Percentiles rank a stretch among this genome's conserved stretches.
phyloP scores from a whole-genome alignment of 768 basidiomycete genomes.

The Pleurotus tuber-regium region DNA sequence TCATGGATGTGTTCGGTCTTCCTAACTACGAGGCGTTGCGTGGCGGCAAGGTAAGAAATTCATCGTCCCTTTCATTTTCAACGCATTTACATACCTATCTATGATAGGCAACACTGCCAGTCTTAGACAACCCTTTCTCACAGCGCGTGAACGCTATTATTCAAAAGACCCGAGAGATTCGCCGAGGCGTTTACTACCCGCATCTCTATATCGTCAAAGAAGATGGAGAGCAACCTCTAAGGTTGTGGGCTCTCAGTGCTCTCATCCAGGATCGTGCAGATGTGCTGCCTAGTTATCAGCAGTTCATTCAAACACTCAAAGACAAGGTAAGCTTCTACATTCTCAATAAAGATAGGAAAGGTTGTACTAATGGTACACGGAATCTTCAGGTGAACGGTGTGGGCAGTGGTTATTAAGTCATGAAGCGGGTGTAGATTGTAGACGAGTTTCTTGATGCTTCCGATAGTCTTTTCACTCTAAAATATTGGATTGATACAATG shows the following conservation, averaged over 20 bases:
- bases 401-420: too few species aligned
- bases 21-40: slow-evolving; percentile 85
- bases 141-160: slow-evolving; percentile 92
- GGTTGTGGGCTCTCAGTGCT: slow-evolving; percentile 92
- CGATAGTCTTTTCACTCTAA: too few species aligned
- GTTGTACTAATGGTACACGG: too few species aligned
- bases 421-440: too few species aligned
- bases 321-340: slow-evolving; percentile 89
- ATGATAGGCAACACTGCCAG: slow-evolving; percentile 77
- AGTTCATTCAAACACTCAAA: slow-evolving; percentile 87
- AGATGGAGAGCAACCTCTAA: slow-evolving; percentile 92
- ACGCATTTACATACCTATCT: background rate
- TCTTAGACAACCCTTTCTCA: slow-evolving; percentile 92
- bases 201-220: slow-evolving; percentile 97
- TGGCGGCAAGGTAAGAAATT: slow-evolving; percentile 77
- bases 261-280: slow-evolving; percentile 97
- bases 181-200: slow-evolving; percentile 88
- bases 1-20: slow-evolving; percentile 92
- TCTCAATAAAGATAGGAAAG: too few species aligned
- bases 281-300: slow-evolving; percentile 92
- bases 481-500: too few species aligned
- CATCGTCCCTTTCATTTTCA: slow-evolving; percentile 15
- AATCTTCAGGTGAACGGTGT: too few species aligned
- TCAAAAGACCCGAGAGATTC: slow-evolving; percentile 92
- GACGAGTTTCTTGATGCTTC: too few species aligned